phyloP scores from a whole-genome alignment of 345 rosid species.

The Heritiera fomes region DNA sequence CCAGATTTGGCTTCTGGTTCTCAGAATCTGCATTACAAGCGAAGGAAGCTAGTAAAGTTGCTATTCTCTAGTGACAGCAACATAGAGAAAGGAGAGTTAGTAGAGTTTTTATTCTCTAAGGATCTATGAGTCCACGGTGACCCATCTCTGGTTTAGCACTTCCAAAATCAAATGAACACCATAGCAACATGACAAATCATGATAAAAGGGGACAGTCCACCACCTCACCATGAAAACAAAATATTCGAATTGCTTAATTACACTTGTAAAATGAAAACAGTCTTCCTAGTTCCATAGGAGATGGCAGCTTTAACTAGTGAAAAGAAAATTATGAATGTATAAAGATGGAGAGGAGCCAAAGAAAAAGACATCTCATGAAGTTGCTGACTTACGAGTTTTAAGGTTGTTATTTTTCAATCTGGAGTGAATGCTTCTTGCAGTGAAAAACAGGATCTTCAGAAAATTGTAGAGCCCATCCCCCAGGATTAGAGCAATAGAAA shows the following conservation, averaged over 20 bases:
- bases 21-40: conserved; percentile 33
- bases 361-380: background rate
- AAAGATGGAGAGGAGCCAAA: background rate
- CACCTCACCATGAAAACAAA: background rate
- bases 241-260: background rate
- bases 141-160: background rate
- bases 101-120: background rate
- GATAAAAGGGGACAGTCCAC: background rate
- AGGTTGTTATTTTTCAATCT: conserved; percentile 33
- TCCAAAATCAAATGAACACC: background rate
- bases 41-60: background rate
- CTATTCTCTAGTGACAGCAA: background rate
- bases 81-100: background rate
- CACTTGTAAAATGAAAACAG: background rate
- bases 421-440: conserved; percentile 46
- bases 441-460: conserved; percentile 62
- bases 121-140: background rate
- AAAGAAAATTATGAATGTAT: background rate
- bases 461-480: conserved; percentile 94
- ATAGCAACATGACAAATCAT: background rate
- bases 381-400: conserved; percentile 42
- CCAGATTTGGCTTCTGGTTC: conserved; percentile 20
- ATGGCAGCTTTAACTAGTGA: background rate
- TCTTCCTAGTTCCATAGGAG: background rate
- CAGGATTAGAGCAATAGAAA: conserved; percentile 75